Base-by-base conservation (phyloP, 371 early-diverging fungal species). In the Mortierella sp. region DNA sequence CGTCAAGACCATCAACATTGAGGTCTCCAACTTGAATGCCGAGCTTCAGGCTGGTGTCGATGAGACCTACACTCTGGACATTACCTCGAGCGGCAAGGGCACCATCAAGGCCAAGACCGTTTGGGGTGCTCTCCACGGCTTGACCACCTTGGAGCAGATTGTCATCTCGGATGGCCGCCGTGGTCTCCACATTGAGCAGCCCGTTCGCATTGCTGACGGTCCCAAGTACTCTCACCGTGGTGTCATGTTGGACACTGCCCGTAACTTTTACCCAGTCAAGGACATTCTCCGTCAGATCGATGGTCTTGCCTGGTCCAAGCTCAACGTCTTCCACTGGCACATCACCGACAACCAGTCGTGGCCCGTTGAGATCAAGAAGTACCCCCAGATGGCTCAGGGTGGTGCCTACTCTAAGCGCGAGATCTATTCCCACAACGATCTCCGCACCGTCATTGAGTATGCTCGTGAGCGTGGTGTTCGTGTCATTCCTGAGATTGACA, bases 251-350 rank as follows among this genome's bases (percentile, higher is more conserved):
- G 95, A 95, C 66, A 92, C 95, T 18, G 64, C 93, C 29, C 90
- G 95, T 67, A 94, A 94, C 86, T 95, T 82, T 72, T 92, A 86
- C 62, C 86, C 90, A 6, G 70, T 93, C 50, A 75, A 19, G 85
- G 83, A 61, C 66, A 91, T 58, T 77, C 85, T 70, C 85, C 91
- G 57, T 87, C 90, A 55, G 76, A 76, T 95, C 16, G 93, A 94
- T 62, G 95, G 91, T 56, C 85, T 94, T 81, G 76, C 92, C 37
- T 92, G 85, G 74, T 86, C 90, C 87, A 95, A 95, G 85, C 79
- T 95, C 83, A 95, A 95, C 72, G 90, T 92, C 25, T 84, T 95
- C 80, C 95, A 95, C 81, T 94, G 94, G 93, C 95, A 95, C 64
- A 84, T 92, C 19, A 90, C 91, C 4, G 95, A 95, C 69, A 82